phyloP scores from a whole-genome alignment of 106 monocot genomes.

The Triglochin maritima region DNA sequence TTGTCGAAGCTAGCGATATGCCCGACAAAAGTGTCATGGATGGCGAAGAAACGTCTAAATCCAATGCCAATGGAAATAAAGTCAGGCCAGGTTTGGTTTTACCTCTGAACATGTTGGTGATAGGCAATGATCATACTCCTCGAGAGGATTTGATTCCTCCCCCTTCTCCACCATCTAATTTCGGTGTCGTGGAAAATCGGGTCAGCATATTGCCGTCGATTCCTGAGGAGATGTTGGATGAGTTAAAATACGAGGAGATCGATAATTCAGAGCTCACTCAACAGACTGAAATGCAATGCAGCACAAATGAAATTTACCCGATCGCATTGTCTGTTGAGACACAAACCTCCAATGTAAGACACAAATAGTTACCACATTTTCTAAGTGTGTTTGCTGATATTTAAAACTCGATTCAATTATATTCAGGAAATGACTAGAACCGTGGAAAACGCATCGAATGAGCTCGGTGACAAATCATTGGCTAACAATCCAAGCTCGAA shows the following conservation, averaged over 20 bases:
- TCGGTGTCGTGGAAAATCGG: slow-evolving; percentile 9
- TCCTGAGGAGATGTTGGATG: slow-evolving; percentile 32
- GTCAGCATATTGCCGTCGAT: slow-evolving; percentile 34
- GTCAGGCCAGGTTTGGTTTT: not conserved
- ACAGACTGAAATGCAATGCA: not conserved
- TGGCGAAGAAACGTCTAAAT: not conserved
- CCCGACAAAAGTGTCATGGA: not conserved
- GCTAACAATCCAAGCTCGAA: not conserved
- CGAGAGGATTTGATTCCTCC: not conserved
- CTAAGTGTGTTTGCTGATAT: too few relatives aligned
- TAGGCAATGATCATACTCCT: not conserved
- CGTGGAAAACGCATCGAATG: too few relatives aligned
- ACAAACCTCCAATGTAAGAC: not conserved
- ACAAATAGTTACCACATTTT: not conserved
- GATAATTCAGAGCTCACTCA: too few relatives aligned
- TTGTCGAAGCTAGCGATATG: slow-evolving; percentile 16
- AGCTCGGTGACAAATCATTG: not conserved
- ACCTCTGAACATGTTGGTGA: not conserved
- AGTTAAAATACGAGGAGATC: slow-evolving; percentile 27
- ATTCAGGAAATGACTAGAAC: too few relatives aligned
- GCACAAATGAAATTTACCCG: not conserved
- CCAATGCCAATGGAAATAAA: not conserved
- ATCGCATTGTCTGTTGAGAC: not conserved
- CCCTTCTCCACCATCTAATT: slow-evolving; percentile 5
- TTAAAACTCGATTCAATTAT: too few relatives aligned